Conservation (phyloP, 2,329 filamentous ascomycete species). For the Rutstroemia sydowiana region DNA sequence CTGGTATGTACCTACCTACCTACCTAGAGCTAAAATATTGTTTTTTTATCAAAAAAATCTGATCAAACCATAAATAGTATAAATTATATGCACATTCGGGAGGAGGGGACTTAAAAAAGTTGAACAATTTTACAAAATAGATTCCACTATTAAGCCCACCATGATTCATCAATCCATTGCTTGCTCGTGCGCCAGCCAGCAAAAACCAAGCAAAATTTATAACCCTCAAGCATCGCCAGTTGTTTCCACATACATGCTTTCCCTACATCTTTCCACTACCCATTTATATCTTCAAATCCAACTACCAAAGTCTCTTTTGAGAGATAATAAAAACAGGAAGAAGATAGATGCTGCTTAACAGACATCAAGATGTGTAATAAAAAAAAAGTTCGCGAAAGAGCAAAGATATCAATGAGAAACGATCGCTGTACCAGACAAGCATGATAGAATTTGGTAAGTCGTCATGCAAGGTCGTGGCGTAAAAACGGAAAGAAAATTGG, state of each 20-base stretch:
- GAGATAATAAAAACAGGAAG: slow-evolving; percentile 21
- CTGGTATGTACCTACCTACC: too few species aligned
- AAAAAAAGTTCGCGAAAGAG: slow-evolving; percentile 16
- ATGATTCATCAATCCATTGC: slow-evolving; percentile 21
- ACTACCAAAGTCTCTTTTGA: slow-evolving; percentile 18
- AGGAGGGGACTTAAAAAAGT: background rate
- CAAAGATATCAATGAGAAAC: slow-evolving; percentile 20
- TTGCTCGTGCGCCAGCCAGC: slow-evolving; percentile 17
- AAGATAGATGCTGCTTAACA: slow-evolving; percentile 12
- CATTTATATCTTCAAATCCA: slow-evolving; percentile 20
- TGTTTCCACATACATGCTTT: slow-evolving; percentile 14
- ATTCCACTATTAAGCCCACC: slow-evolving; percentile 27
- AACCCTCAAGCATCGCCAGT: slow-evolving; percentile 5
- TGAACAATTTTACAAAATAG: slow-evolving; percentile 20
- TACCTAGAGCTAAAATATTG: too few species aligned
- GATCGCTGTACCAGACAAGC: slow-evolving; percentile 55
- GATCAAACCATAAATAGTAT: too few species aligned
- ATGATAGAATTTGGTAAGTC: slow-evolving; percentile 43
- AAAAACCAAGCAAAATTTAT: slow-evolving; percentile 19
- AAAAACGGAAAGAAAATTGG: slow-evolving; percentile 29
- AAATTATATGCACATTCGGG: background rate
- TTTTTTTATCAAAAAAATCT: too few species aligned
- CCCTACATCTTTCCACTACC: slow-evolving; percentile 7
- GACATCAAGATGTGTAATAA: slow-evolving; percentile 10
- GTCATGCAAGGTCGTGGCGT: slow-evolving; percentile 49